Base-by-base conservation (phyloP, 768 basidiomycete species). In the Roridomyces roridus region DNA sequence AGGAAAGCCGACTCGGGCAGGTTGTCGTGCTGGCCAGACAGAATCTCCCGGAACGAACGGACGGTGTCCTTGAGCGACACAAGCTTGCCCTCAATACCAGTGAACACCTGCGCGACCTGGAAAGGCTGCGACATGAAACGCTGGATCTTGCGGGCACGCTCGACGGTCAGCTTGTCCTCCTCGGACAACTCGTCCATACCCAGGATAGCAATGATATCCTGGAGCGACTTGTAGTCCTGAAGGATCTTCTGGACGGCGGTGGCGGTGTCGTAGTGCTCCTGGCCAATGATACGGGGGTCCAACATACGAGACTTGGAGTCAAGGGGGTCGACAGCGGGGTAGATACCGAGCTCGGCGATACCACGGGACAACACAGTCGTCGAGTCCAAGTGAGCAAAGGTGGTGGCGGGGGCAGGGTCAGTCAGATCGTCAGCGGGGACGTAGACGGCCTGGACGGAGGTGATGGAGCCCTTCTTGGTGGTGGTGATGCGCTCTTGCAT, bases 401-500 rank as follows among this genome's bases (percentile, higher is more conserved):
- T 98, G 65, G 97, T 99, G 62, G 97, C 97, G 36, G 97, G 97
- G 58, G 97, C 97, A 64, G 97, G 97, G 83, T 98, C 97, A 70
- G 97, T 99, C 93, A 99, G 92, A 83, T 98, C 97, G 78, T 98
- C 97, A 68, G 97, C 97, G 63, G 97, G 97, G 62, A 99, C 97
- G 75, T 99, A 99, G 76, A 99, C 97, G 69, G 97, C 97, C 78
- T 99, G 97, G 71, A 99, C 97, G 31, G 96, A 99, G 44, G 97
- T 99, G 72, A 99, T 98, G 57, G 97, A 99, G 70, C 97, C 97
- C 86, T 99, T 99, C 91, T 98, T 99, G 72, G 97, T 99, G 68
- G 97, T 99, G 70, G 97, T 99, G 67, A 98, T 98, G 84, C 96
- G 95, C 80, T 99, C 97, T 84, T 98, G 96, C 97, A 98, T 99